Evolutionary conservation across 2,329 filamentous ascomycete species (phyloP).

Genomic region (Penicillium brasilianum): DNA sequence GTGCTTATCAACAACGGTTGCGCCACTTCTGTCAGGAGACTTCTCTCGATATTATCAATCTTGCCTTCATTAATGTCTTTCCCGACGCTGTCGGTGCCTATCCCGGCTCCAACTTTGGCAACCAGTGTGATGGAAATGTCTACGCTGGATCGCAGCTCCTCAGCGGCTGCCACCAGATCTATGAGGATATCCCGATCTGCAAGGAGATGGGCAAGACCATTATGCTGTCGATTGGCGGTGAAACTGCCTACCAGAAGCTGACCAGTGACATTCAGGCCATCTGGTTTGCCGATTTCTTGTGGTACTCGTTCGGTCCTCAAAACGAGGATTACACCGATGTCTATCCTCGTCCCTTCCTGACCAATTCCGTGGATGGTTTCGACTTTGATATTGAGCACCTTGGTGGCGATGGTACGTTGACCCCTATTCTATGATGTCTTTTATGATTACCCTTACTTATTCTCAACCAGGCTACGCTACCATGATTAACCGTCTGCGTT

Average conservation of each 20-base stretch:
- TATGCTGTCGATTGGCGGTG: constrained; percentile 56
- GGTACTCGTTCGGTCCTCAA: constrained; percentile 56
- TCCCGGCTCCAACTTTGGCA: constrained; percentile 62
- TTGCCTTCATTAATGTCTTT: constrained; percentile 62
- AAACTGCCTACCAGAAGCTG: constrained; percentile 50
- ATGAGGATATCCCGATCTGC: constrained; percentile 48
- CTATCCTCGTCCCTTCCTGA: constrained; percentile 55
- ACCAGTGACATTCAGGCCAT: constrained; percentile 45
- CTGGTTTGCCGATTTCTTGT: constrained; percentile 57
- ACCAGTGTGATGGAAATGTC: constrained; percentile 54
- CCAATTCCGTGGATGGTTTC: constrained; percentile 56
- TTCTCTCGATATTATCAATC: constrained; percentile 60
- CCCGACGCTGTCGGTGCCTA: constrained; percentile 53
- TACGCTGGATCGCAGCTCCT: constrained; percentile 51
- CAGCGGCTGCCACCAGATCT: constrained; percentile 50
- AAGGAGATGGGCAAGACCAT: constrained; percentile 51
- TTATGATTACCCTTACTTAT: background rate
- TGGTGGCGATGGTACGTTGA: constrained; percentile 35
- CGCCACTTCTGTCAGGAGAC: constrained; percentile 58
- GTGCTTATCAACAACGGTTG: constrained; percentile 54
- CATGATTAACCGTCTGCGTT: constrained; percentile 56
- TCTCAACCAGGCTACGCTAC: constrained; percentile 48
- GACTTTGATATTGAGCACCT: constrained; percentile 55
- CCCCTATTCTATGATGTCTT: background rate
- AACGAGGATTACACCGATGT: constrained; percentile 35